phyloP scores from a whole-genome alignment of 345 rosid genomes.

The Pugionium dolabratum region DNA sequence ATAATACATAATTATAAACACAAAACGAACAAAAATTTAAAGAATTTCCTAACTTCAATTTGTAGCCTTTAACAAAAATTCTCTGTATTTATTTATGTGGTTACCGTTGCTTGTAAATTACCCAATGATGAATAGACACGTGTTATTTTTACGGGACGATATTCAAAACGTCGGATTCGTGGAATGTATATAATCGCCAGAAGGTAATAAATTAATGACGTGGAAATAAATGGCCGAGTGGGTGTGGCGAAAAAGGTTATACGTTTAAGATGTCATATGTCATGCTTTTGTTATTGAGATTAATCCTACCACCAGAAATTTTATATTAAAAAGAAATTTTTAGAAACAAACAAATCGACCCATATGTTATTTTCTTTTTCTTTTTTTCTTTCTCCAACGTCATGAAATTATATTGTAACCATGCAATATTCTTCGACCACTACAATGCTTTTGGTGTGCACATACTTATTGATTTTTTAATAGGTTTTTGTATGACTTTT shows the following conservation, averaged over 20 bases:
- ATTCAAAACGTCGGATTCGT: conserved; percentile 7
- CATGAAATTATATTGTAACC: background rate
- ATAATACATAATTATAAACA: background rate
- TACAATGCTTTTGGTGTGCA: background rate
- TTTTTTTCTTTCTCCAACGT: background rate
- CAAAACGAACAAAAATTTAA: background rate
- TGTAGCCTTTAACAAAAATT: conserved; percentile 23
- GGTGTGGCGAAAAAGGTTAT: conserved; percentile 29
- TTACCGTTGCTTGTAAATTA: background rate
- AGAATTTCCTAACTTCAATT: background rate
- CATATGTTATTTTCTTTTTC: conserved; percentile 25
- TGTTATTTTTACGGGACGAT: conserved; percentile 5
- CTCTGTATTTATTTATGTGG: conserved; percentile 14
- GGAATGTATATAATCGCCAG: conserved; percentile 34
- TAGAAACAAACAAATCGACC: conserved; percentile 38
- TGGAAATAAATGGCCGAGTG: conserved; percentile 38
- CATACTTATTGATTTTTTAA: background rate
- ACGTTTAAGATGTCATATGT: conserved; percentile 42
- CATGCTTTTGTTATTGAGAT: conserved; percentile 44
- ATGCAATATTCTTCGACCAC: conserved; percentile 15
- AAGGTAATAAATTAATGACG: conserved; percentile 38
- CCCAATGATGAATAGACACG: conserved; percentile 14
- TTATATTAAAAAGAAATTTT: background rate
- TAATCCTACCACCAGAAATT: conserved; percentile 32
- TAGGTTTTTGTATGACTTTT: conserved; percentile 6